Base-by-base conservation (phyloP, 2,329 filamentous ascomycete species). In the Cadophora luteo-olivacea region DNA sequence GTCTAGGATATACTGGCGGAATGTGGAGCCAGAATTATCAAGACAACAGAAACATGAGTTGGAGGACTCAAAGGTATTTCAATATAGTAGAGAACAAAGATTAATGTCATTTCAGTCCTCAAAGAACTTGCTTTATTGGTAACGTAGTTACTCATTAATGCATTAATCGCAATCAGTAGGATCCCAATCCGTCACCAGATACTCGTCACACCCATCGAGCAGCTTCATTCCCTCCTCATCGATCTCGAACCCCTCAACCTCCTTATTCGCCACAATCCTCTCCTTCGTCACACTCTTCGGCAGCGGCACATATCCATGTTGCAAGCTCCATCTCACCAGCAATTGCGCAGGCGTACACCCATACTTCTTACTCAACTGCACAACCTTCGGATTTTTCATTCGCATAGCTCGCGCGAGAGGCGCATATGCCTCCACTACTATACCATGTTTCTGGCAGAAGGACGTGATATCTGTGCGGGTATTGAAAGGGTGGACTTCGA, bases 401-500 rank as follows among this genome's bases (percentile, higher is more conserved):
- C 91, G 84, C 79, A 90, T 82, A 0, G 87, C 92, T 62, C 91
- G 85, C 3, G 89, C 92, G 2, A 96, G 85, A 6, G 93, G 93
- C 7, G 92, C 92, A 72, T 96, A 97, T 0, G 93, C 92, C 79
- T 96, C 89, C 1, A 96, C 84, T 0, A 90, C 81, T 67, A 96
- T 94, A 48, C 83, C 81, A 71, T 94, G 82, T 69, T 86, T 81
- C 67, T 87, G 83, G 75, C 92, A 92, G 73, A 87, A 89, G 14
- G 85, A 83, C 0, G 88, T 85, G 70, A 96, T 93, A 48, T 85
- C 83, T 0, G 82, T 84, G 64, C 90, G 87, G 1, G 91, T 93
- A 78, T 94, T 93, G 85, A 95, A 96, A 0, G 92, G 92, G 70
- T 95, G 92, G 1, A 94, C 86, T 78, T 95, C 91, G 74, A 94